These are phyloP conservation scores for Cyberlindnera americana DNA, from an alignment of 805 yeast species.

Conservation along the genomic window DNA sequence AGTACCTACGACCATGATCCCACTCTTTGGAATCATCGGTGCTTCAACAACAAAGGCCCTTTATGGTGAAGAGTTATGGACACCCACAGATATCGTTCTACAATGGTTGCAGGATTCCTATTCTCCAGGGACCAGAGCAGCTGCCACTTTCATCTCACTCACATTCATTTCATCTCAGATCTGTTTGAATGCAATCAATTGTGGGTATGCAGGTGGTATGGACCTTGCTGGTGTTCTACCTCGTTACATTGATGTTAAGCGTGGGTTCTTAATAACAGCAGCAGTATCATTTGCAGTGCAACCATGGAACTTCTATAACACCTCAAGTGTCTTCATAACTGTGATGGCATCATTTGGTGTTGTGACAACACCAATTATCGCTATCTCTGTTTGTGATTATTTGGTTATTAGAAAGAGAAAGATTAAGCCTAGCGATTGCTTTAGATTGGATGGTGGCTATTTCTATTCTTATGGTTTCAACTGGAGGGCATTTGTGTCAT, in stretches of 20 bases:
- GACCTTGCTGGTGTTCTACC: conserved; percentile 25
- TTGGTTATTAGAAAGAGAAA: conserved; percentile 32
- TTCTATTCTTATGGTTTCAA: conserved; percentile 40
- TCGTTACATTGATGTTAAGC: conserved; percentile 27
- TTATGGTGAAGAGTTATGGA: conserved; percentile 35
- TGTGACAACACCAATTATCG: conserved; percentile 33
- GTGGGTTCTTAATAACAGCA: conserved; percentile 33
- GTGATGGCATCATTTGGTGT: conserved; percentile 36
- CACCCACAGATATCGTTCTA: conserved; percentile 34
- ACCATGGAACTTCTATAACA: conserved; percentile 36
- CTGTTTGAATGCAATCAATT: conserved; percentile 27
- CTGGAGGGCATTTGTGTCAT: conserved; percentile 38
- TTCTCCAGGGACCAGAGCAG: conserved; percentile 34
- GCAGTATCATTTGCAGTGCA: conserved; percentile 32
- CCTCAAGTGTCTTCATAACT: conserved; percentile 29
- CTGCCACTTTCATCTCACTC: conserved; percentile 35
- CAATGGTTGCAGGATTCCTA: conserved; percentile 37
- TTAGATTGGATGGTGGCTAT: conserved; percentile 28
- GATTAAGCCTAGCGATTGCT: conserved; percentile 32
- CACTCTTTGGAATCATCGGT: conserved; percentile 35
- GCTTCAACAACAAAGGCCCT: conserved; percentile 32
- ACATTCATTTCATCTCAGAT: conserved; percentile 33
- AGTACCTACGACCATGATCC: conserved; percentile 34
- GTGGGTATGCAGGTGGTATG: conserved; percentile 32
- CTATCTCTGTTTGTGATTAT: conserved; percentile 37